Base-by-base conservation (phyloP, 768 basidiomycete genomes). In the Mycena metata region DNA sequence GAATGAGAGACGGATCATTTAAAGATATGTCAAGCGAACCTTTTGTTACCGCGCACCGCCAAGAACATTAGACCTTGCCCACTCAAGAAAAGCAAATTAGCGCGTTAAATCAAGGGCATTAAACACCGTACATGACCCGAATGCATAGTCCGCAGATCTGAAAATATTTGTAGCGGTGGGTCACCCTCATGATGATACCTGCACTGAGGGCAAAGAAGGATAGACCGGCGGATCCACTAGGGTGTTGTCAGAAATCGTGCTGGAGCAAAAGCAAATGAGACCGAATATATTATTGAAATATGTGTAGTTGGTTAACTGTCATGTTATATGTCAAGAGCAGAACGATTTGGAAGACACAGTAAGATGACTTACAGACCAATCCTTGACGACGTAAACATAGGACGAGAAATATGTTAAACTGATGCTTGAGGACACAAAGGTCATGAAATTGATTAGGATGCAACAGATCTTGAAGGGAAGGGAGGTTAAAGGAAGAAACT, bases 171-270 rank as follows among this genome's bases (percentile, higher is more conserved):
- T 85, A 85, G 21, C 84, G 81, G 59, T 80, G 80, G 23, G 78
- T 76, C 41, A 74, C 79, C 43, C 79, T 78, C 79, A 86, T 83
- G 69, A 83, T 67, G n/a, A 80, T 71, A 19, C 87, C 88, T 8
- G 80, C 85, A 23, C 77, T 21, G 72, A 89, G 80, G 41, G 82
- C 86, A 69, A 86, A 87, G 68, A 86, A 72, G 33, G 84, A 86
- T 19, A 83, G 76, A 5, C 80, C 78, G 62, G 85, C 76, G 19
- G 81, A 82, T 69, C 84, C 79, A 3, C 80, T 82, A 30, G 21
- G 12, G 19, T 12, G n/a, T 23, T n/a, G 47, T 49, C 21, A 49
- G 21, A 21, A 21, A 23, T 12, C 7, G 47, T n/a, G n/a, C n/a
- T 11, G 11, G 11, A 19, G 21, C 12, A 49, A 24, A 49, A 23